Evolutionary conservation across 192 early-diverging fungal species (phyloP).

Genomic region (Linnemannia zychae): DNA sequence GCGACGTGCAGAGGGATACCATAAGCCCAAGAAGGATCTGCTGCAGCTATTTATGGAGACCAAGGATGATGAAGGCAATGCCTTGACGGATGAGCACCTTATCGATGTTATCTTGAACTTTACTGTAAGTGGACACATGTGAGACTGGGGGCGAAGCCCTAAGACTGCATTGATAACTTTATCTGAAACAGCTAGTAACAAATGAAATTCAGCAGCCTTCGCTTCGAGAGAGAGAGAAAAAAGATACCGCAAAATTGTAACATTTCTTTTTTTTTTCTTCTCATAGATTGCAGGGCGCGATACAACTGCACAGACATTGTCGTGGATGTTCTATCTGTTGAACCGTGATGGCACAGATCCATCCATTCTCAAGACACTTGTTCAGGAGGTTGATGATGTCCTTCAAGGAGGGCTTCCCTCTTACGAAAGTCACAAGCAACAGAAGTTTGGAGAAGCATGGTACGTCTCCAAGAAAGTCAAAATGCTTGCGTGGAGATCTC

Average conservation of each 20-base stretch:
- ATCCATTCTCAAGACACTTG: constrained; percentile 15
- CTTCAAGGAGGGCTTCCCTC: background rate
- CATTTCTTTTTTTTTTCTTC: background rate
- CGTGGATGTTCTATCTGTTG: constrained; percentile 63
- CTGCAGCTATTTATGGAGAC: constrained; percentile 57
- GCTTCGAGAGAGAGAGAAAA: too few relatives aligned
- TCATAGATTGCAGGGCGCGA: constrained; percentile 55
- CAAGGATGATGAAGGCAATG: constrained; percentile 45
- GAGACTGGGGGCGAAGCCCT: too few relatives aligned
- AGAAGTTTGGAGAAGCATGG: constrained; percentile 51
- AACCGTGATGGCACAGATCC: constrained; percentile 50
- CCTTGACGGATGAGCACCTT: constrained; percentile 39
- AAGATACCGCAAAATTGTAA: too few relatives aligned
- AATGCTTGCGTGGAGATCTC: background rate
- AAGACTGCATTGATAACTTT: background rate
- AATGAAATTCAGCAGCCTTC: too few relatives aligned
- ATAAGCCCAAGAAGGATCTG: constrained; percentile 39
- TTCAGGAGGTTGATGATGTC: constrained; percentile 41
- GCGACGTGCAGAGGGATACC: constrained; percentile 17
- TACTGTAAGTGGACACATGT: constrained; percentile 6
- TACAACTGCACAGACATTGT: constrained; percentile 66
- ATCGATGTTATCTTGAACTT: constrained; percentile 58
- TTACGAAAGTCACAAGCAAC: constrained; percentile 27
- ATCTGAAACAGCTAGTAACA: background rate
- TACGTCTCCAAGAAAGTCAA: background rate